Evolutionary conservation across 495 filamentous ascomycete genomes (phyloP).

Genomic region (Schizothecium vesticola): DNA sequence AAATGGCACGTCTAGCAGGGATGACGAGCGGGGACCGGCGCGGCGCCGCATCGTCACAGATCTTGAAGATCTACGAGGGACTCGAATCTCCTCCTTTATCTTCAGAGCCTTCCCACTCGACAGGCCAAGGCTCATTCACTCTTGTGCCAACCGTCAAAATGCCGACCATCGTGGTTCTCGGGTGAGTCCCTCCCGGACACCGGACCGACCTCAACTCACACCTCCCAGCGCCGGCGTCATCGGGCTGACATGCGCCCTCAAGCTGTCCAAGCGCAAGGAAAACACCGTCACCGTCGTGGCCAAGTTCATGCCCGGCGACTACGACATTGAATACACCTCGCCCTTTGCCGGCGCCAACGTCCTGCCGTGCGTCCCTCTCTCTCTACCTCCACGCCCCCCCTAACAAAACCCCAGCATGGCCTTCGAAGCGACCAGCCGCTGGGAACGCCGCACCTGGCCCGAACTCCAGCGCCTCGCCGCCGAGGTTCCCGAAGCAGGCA

Average conservation of each 20-base stretch:
- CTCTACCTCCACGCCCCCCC: background rate
- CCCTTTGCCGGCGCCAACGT: slow-evolving; percentile 96
- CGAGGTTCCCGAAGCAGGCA: slow-evolving; percentile 77
- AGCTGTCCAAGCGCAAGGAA: slow-evolving; percentile 67
- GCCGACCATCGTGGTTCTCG: slow-evolving; percentile 60
- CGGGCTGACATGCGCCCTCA: slow-evolving; percentile 85
- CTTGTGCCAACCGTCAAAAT: slow-evolving; percentile 19
- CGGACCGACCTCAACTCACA: slow-evolving; percentile 1
- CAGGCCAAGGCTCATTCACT: background rate
- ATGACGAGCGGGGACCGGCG: background rate
- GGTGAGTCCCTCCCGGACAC: slow-evolving; percentile 40
- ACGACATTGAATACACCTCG: slow-evolving; percentile 92
- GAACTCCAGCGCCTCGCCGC: slow-evolving; percentile 58
- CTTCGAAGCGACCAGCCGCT: slow-evolving; percentile 35
- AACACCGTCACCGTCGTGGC: slow-evolving; percentile 72
- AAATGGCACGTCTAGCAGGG: background rate
- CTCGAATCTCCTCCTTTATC: background rate
- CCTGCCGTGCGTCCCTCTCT: slow-evolving; percentile 56
- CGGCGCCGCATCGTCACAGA: background rate
- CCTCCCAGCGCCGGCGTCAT: slow-evolving; percentile 74
- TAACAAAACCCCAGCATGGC: slow-evolving; percentile 17
- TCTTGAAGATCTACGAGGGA: background rate
- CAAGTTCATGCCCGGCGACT: slow-evolving; percentile 98
- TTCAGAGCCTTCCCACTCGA: background rate
- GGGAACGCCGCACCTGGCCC: slow-evolving; percentile 66